Percentiles rank a stretch among this genome's conserved stretches.
These are phyloP conservation scores for Xylariomycetidae sp. DNA, from an alignment of 2,329 filamentous ascomycete species.

Conservation along the genomic window DNA sequence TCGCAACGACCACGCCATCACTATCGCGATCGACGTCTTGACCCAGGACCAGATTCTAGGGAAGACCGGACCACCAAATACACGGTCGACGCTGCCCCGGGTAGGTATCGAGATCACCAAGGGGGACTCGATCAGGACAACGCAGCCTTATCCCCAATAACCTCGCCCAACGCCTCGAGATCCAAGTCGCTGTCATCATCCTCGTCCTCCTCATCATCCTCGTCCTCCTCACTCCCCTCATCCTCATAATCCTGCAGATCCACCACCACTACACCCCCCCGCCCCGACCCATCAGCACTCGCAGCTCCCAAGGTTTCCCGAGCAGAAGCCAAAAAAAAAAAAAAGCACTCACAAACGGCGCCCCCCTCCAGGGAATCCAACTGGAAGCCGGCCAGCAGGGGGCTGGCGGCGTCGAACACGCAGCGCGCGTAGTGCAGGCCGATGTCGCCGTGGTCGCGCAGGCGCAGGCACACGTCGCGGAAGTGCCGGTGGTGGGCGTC, in stretches of 20 bases:
- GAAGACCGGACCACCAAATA: too few species aligned
- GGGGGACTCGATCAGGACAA: too few species aligned
- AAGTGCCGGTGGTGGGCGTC: constrained; percentile 1
- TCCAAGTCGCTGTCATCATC: background rate
- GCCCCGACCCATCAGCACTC: background rate
- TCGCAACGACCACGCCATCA: too few species aligned
- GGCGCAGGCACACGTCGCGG: constrained; percentile 1
- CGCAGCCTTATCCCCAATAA: too few species aligned
- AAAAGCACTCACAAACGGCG: background rate
- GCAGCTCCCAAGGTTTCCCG: background rate
- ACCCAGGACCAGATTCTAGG: too few species aligned
- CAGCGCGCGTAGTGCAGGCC: background rate
- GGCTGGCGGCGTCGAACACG: background rate
- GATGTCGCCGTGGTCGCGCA: constrained; percentile 1
- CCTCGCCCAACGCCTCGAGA: too few species aligned
- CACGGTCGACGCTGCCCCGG: too few species aligned
- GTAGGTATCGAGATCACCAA: too few species aligned
- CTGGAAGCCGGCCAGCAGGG: constrained; percentile 1
- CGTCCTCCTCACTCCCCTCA: background rate
- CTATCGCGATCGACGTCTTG: too few species aligned
- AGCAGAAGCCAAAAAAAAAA: background rate
- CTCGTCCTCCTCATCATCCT: background rate
- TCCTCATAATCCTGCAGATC: constrained; percentile 1
- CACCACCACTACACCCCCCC: background rate
- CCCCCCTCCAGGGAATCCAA: constrained; percentile 1